These are phyloP conservation scores for Dryas drummondii DNA, from an alignment of 306 rosid species.

Conservation along the genomic window DNA sequence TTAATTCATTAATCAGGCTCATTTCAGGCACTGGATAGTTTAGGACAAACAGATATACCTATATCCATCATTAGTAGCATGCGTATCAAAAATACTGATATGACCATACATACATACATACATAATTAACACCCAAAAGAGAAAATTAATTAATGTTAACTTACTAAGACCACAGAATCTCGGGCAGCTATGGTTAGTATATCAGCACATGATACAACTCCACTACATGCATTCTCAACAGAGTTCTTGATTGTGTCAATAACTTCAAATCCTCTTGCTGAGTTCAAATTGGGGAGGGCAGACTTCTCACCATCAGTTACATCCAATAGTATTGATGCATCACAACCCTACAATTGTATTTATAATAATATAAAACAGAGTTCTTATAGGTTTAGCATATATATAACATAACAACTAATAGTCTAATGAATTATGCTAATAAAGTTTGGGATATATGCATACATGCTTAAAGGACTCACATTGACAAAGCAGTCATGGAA, in stretches of 20 bases:
- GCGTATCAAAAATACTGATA: too few relatives aligned
- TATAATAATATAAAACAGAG: neutral
- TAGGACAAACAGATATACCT: too few relatives aligned
- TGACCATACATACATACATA: neutral
- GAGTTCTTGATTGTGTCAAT: slow-evolving; percentile 70
- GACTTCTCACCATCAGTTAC: slow-evolving; percentile 57
- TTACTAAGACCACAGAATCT: slow-evolving; percentile 80
- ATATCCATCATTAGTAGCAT: too few relatives aligned
- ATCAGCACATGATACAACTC: slow-evolving; percentile 89
- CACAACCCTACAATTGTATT: slow-evolving; percentile 64
- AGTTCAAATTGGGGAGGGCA: slow-evolving; percentile 68
- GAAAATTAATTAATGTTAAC: neutral
- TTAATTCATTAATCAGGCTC: too few relatives aligned
- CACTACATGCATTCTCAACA: slow-evolving; percentile 71
- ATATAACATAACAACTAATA: too few relatives aligned
- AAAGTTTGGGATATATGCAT: neutral
- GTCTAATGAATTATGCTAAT: neutral
- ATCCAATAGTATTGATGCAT: slow-evolving; percentile 74
- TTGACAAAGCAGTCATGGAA: slow-evolving; percentile 95
- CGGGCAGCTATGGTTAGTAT: slow-evolving; percentile 74
- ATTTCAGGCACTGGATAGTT: too few relatives aligned
- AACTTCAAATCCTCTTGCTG: slow-evolving; percentile 78
- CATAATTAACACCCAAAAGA: too few relatives aligned
- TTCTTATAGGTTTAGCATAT: neutral
- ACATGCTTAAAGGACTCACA: slow-evolving; percentile 36